A percentile compares a stretch with the other conserved stretches of the same genome.
phyloP scores from a whole-genome alignment of 352 stramenopile species.

The Globisporangium nunn region DNA sequence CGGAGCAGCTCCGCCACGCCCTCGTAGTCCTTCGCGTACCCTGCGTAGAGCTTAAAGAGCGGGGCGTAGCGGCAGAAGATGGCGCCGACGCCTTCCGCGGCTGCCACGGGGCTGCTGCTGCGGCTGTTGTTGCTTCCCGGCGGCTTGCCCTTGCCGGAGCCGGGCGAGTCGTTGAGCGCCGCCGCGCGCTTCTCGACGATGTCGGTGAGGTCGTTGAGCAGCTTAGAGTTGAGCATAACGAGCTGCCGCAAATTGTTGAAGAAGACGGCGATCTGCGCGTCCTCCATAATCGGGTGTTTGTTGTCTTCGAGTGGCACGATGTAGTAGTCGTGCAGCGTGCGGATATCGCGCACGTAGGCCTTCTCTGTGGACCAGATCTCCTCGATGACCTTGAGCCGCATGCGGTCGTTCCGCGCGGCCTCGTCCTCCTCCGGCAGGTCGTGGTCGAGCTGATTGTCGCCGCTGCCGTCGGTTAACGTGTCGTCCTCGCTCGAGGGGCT shows the following conservation, averaged over 20 bases:
- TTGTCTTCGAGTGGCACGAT: slow-evolving; percentile 76
- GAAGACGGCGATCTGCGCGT: slow-evolving; percentile 83
- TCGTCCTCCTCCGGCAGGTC: slow-evolving; percentile 2
- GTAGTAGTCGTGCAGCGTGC: slow-evolving; percentile 71
- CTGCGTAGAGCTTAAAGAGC: slow-evolving; percentile 79
- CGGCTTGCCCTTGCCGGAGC: not conserved
- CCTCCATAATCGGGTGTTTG: slow-evolving; percentile 71
- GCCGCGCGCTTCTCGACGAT: slow-evolving; percentile 34
- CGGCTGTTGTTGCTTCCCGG: slow-evolving; percentile 3
- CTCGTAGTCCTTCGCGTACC: slow-evolving; percentile 81
- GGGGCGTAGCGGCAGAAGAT: slow-evolving; percentile 78
- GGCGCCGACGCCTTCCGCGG: slow-evolving; percentile 47
- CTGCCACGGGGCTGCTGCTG: slow-evolving; percentile 14
- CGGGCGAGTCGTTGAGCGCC: slow-evolving; percentile 1
- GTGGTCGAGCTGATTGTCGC: slow-evolving; percentile 18
- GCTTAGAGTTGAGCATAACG: slow-evolving; percentile 82
- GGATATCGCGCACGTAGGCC: slow-evolving; percentile 69
- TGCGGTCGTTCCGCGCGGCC: slow-evolving; percentile 13
- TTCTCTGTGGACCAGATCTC: slow-evolving; percentile 81
- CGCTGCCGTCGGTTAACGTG: slow-evolving; percentile 12
- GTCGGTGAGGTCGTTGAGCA: slow-evolving; percentile 60
- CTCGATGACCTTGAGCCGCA: slow-evolving; percentile 50
- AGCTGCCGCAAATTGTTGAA: slow-evolving; percentile 81
- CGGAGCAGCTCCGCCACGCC: slow-evolving; percentile 57
- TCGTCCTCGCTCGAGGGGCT: slow-evolving; percentile 2